phyloP scores from a whole-genome alignment of 2,329 filamentous ascomycete species.

The Aaosphaeria pasadenensis region DNA sequence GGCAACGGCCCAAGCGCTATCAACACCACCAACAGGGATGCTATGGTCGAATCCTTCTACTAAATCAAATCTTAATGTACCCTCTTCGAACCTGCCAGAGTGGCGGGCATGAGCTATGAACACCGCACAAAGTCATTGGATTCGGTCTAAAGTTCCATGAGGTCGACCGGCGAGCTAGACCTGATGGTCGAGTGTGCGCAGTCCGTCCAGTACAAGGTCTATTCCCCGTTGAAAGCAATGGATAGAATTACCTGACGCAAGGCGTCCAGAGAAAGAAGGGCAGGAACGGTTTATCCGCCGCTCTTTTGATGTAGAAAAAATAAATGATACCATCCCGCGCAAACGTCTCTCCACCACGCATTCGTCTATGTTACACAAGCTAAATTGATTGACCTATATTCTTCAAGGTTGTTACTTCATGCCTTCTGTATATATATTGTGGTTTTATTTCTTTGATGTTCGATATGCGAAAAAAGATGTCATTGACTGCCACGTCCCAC shows the following conservation, averaged over 20 bases:
- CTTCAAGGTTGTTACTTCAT: neutral
- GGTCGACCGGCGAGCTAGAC: too few relatives aligned
- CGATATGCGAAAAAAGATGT: neutral
- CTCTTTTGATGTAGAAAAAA: slow-evolving; percentile 21
- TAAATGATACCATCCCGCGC: slow-evolving; percentile 19
- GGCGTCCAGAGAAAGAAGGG: slow-evolving; percentile 19
- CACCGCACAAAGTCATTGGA: too few relatives aligned
- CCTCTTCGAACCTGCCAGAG: neutral
- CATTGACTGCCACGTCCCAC: neutral
- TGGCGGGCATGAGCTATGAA: neutral
- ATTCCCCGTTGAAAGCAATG: neutral
- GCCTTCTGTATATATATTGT: neutral
- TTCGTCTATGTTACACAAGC: neutral
- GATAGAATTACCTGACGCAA: slow-evolving; percentile 12
- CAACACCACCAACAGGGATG: slow-evolving; percentile 87
- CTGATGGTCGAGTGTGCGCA: neutral
- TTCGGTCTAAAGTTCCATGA: too few relatives aligned
- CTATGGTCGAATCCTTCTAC: slow-evolving; percentile 99
- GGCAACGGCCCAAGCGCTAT: slow-evolving; percentile 73
- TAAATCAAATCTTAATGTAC: slow-evolving; percentile 45
- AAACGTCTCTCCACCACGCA: neutral
- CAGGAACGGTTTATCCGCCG: slow-evolving; percentile 5
- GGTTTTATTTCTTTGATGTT: neutral
- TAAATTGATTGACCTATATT: neutral
- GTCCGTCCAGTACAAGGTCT: neutral